Conservation (phyloP, 176 grass and related monocot species). For the Cocos nucifera region DNA sequence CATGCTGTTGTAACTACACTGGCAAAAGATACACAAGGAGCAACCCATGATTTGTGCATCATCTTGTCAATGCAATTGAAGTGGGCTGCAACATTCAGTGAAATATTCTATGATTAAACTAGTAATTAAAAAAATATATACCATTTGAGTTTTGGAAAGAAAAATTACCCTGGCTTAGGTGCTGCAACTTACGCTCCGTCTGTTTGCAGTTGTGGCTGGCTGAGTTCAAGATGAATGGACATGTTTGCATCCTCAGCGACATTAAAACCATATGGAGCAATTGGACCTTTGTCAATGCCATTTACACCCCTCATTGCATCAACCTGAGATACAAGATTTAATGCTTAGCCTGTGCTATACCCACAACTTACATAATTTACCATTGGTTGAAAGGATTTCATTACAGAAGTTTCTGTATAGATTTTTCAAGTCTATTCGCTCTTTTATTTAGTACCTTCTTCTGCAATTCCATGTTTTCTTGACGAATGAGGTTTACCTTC, state of each 20-base stretch:
- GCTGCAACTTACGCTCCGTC: constrained; percentile 6
- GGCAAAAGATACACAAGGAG: neutral
- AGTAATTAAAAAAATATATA: neutral
- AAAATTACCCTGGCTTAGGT: constrained; percentile 26
- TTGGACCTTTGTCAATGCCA: neutral
- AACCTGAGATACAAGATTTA: constrained; percentile 1
- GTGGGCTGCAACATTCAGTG: constrained; percentile 3
- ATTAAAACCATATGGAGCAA: constrained; percentile 20
- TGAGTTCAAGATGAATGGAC: constrained; percentile 19
- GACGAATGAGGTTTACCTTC: constrained; percentile 19
- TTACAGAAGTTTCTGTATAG: constrained; percentile 3
- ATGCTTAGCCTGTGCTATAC: neutral
- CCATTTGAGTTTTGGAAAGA: constrained; percentile 2
- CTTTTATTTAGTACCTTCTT: constrained; percentile 23
- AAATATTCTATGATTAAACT: neutral
- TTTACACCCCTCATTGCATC: neutral
- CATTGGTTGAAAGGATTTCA: neutral
- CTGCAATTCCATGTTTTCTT: constrained; percentile 26
- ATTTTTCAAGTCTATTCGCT: neutral
- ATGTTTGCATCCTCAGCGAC: constrained; percentile 14
- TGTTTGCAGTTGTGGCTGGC: constrained; percentile 14
- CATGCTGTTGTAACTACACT: too few species aligned
- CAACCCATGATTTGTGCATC: neutral
- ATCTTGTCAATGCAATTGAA: constrained; percentile 7
- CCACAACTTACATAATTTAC: neutral